These are phyloP conservation scores for Epichloe aotearoae DNA, from an alignment of 2,329 filamentous ascomycete genomes.

Conservation along the genomic window DNA sequence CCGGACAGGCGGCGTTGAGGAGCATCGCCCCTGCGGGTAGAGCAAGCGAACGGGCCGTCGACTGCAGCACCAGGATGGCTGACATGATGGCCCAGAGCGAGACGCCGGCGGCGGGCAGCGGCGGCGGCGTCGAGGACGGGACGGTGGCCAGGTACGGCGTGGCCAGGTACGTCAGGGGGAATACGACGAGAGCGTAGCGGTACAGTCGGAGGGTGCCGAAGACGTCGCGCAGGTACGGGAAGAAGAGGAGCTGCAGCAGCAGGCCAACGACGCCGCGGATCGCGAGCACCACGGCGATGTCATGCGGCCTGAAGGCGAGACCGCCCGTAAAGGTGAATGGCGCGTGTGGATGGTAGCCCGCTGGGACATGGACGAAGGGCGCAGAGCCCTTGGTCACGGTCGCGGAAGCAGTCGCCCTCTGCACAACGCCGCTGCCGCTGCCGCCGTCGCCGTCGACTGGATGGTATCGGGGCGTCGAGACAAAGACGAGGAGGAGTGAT, in stretches of 20 bases:
- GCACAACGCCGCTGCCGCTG: too few relatives aligned
- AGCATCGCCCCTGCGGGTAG: slow-evolving; percentile 33
- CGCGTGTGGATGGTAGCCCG: slow-evolving; percentile 21
- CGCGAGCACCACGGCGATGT: slow-evolving; percentile 66
- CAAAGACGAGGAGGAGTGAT: slow-evolving; percentile 62
- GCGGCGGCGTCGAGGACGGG: slow-evolving; percentile 35
- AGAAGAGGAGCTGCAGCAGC: slow-evolving; percentile 44
- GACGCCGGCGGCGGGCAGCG: slow-evolving; percentile 37
- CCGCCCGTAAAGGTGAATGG: slow-evolving; percentile 60
- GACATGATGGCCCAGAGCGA: slow-evolving; percentile 53
- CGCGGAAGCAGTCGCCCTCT: too few relatives aligned
- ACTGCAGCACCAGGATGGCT: slow-evolving; percentile 48
- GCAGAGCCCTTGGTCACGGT: too few relatives aligned
- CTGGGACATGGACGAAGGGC: slow-evolving; percentile 2
- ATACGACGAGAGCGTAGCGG: slow-evolving; percentile 54
- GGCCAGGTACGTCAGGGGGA: slow-evolving; percentile 61
- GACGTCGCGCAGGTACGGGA: slow-evolving; percentile 51
- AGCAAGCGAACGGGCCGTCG: slow-evolving; percentile 52
- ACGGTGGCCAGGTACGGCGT: slow-evolving; percentile 52
- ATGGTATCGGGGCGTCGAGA: slow-evolving; percentile 54
- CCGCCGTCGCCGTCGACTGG: slow-evolving; percentile 13
- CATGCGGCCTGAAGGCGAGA: slow-evolving; percentile 55
- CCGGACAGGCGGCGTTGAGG: slow-evolving; percentile 34
- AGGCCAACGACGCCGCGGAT: slow-evolving; percentile 68
- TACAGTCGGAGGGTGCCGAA: slow-evolving; percentile 58